Conservation (phyloP, 108 stramenopile species). For the Nitzschia sp. region DNA sequence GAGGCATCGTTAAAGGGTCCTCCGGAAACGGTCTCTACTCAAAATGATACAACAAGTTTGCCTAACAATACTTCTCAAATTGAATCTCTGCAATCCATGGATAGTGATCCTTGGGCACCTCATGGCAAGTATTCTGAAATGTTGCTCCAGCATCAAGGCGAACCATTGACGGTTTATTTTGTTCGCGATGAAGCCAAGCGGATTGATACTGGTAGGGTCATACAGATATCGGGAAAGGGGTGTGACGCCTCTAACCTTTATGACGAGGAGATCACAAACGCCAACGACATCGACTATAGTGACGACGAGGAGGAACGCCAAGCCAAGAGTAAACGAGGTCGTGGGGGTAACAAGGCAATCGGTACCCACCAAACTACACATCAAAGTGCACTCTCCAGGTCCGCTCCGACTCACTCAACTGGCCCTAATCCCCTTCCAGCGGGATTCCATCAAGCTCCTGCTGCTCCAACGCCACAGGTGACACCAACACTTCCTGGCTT, state of each 20-base stretch:
- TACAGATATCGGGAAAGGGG: conserved; percentile 67
- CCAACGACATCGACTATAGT: conserved; percentile 68
- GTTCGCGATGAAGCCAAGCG: conserved; percentile 57
- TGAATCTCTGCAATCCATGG: too few species aligned
- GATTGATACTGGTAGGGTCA: conserved; percentile 60
- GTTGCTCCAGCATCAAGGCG: conserved; percentile 23
- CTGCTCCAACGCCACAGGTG: neutral
- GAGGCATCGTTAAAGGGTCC: neutral
- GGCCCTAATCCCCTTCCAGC: neutral
- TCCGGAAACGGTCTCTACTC: too few species aligned
- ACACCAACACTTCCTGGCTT: neutral
- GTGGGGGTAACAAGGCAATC: conserved; percentile 15
- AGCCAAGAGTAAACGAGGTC: conserved; percentile 47
- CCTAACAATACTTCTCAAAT: too few species aligned
- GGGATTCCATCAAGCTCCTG: conserved; percentile 10
- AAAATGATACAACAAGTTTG: too few species aligned
- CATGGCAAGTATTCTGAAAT: conserved; percentile 56
- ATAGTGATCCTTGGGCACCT: conserved; percentile 57
- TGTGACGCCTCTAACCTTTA: conserved; percentile 86
- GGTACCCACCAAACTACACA: neutral
- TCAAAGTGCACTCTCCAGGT: neutral
- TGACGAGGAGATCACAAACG: conserved; percentile 74
- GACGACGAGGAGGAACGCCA: conserved; percentile 82
- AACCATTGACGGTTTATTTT: conserved; percentile 53
- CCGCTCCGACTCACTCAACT: too few species aligned